A percentile compares a stretch with the other conserved stretches of the same genome.
phyloP scores from a whole-genome alignment of 164 flowering plant species.

The Vitis cinerea region DNA sequence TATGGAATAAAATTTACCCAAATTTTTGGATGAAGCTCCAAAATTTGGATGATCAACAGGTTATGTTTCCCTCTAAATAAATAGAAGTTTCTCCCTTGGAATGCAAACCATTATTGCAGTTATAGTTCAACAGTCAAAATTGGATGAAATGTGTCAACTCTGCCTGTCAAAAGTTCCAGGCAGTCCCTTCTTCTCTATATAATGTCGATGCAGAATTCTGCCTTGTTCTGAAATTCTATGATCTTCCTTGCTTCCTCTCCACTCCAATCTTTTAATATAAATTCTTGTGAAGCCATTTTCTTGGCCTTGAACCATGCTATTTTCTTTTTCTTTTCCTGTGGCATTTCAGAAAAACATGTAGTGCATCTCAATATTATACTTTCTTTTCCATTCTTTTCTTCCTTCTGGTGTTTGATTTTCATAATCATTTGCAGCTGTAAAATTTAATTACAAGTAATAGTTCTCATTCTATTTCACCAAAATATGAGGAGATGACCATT shows the following conservation, averaged over 20 bases:
- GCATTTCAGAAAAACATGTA: too few relatives aligned
- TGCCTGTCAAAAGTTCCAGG: slow-evolving; percentile 2
- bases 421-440: too few relatives aligned
- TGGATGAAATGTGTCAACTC: not conserved
- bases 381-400: too few relatives aligned
- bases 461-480: too few relatives aligned
- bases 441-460: too few relatives aligned
- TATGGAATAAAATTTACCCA: too few relatives aligned
- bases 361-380: too few relatives aligned
- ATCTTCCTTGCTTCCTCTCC: slow-evolving; percentile 24
- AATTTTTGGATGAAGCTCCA: too few relatives aligned
- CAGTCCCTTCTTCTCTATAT: not conserved
- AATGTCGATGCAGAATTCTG: slow-evolving; percentile 6
- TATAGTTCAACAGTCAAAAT: slow-evolving; percentile 8
- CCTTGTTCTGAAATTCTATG: slow-evolving; percentile 8
- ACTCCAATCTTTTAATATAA: slow-evolving; percentile 16
- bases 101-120: not conserved
- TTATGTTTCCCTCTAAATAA: too few relatives aligned
- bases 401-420: too few relatives aligned
- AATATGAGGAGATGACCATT: not conserved
- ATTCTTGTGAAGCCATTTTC: slow-evolving; percentile 2
- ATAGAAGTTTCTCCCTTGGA: not conserved
- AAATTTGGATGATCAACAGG: not conserved
- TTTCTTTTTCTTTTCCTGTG: not conserved
- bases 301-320: not conserved